These are phyloP conservation scores for Penicillium paradoxum DNA, from an alignment of 495 filamentous ascomycete genomes.

Conservation along the genomic window DNA sequence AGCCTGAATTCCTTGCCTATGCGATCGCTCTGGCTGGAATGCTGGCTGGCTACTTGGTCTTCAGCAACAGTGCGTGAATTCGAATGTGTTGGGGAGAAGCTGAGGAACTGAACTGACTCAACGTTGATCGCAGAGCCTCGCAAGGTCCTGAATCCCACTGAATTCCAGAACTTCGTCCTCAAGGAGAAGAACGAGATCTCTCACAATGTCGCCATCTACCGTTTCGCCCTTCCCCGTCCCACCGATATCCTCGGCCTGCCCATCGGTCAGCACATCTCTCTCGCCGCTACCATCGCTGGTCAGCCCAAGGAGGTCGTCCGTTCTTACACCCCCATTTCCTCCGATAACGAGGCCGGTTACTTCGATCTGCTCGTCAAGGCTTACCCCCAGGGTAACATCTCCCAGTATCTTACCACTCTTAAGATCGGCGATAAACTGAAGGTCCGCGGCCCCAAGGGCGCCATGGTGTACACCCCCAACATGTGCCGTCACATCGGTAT, in stretches of 20 bases:
- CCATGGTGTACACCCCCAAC: slow-evolving; percentile 93
- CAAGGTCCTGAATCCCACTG: slow-evolving; percentile 79
- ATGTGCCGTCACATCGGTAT: slow-evolving; percentile 93
- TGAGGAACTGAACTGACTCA: slow-evolving; percentile 11
- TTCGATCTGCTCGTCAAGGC: slow-evolving; percentile 97
- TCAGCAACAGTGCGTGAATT: slow-evolving; percentile 21
- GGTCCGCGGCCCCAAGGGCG: slow-evolving; percentile 88
- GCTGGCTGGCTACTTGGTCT: slow-evolving; percentile 14
- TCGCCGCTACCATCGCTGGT: slow-evolving; percentile 74
- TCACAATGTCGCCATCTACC: slow-evolving; percentile 98
- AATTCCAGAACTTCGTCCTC: slow-evolving; percentile 84
- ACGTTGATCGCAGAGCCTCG: slow-evolving; percentile 52
- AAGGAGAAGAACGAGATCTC: slow-evolving; percentile 89
- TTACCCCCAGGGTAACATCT: slow-evolving; percentile 95
- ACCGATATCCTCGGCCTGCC: slow-evolving; percentile 87
- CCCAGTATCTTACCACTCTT: slow-evolving; percentile 77
- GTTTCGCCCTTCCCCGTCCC: slow-evolving; percentile 73
- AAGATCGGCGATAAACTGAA: slow-evolving; percentile 82
- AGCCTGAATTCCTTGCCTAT: slow-evolving; percentile 70
- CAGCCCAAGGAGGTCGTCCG: slow-evolving; percentile 83
- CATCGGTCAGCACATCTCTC: slow-evolving; percentile 97
- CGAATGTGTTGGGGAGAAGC: background rate
- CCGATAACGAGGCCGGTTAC: slow-evolving; percentile 85
- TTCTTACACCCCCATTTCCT: slow-evolving; percentile 94
- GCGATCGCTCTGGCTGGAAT: slow-evolving; percentile 48